Evolutionary conservation across 2,329 filamentous ascomycete genomes (phyloP).

Genomic region (Verticillium alfalfae): DNA sequence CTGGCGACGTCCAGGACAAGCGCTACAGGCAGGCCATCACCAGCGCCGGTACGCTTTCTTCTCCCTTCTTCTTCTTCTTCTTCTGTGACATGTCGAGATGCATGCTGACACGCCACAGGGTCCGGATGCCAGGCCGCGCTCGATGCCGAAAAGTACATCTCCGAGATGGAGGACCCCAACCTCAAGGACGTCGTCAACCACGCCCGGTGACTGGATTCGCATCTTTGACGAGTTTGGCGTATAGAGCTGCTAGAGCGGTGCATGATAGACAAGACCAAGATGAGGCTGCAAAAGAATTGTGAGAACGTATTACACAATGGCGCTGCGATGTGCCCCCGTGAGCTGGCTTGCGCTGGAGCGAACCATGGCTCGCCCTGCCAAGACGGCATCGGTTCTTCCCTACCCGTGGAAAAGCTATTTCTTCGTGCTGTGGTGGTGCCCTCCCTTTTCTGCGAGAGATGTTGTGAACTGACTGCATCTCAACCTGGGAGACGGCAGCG

Average conservation of each 20-base stretch:
- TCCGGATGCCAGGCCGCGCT: slow-evolving; percentile 93
- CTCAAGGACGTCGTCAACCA: slow-evolving; percentile 8
- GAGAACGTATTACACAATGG: background rate
- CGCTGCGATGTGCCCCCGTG: no score
- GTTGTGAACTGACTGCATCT: no score
- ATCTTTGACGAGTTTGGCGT: slow-evolving; percentile 4
- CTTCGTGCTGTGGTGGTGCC: no score
- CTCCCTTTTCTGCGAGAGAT: no score
- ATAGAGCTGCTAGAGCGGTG: background rate
- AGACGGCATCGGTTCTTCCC: no score
- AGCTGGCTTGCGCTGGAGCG: no score
- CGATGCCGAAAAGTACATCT: slow-evolving; percentile 89
- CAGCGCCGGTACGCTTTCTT: slow-evolving; percentile 69
- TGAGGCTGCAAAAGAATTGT: background rate
- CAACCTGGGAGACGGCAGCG: no score
- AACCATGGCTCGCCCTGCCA: no score
- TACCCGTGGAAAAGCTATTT: no score
- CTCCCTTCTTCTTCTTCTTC: no score
- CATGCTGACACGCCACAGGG: slow-evolving; percentile 41
- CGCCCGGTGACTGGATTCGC: slow-evolving; percentile 9
- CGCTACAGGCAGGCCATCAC: slow-evolving; percentile 96
- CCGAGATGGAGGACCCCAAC: slow-evolving; percentile 59
- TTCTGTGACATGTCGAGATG: no score
- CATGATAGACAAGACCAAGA: background rate
- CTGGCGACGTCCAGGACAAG: slow-evolving; percentile 98